Conservation (phyloP, 768 basidiomycete species). For the Clitopilus passeckerianus region DNA sequence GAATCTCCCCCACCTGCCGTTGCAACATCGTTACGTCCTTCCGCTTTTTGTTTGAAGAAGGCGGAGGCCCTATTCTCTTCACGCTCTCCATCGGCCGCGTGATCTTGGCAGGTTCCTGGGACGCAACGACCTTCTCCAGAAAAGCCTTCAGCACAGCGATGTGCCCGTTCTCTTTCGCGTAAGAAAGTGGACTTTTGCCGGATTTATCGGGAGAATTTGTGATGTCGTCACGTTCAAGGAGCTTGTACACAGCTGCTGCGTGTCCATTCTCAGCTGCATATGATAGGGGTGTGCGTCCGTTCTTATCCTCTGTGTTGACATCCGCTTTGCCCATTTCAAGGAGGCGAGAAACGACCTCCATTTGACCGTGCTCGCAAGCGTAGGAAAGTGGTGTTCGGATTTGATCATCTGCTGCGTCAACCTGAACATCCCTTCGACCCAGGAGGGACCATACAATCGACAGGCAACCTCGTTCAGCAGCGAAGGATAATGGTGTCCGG, state of each 20-base stretch:
- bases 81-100: not conserved
- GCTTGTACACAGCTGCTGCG: not conserved
- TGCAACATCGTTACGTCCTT: not conserved
- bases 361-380: not conserved
- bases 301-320: not conserved
- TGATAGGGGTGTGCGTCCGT: not conserved
- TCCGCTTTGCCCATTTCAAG: not conserved
- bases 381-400: not conserved
- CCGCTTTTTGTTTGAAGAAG: not conserved
- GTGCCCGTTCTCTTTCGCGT: not conserved
- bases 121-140: not conserved
- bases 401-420: not conserved
- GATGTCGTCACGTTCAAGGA: not conserved
- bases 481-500: not conserved
- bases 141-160: not conserved
- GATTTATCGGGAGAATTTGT: not conserved
- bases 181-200: not conserved
- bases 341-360: not conserved
- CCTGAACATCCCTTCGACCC: not conserved
- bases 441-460: not conserved
- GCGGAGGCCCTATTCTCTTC: not conserved
- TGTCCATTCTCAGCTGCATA: not conserved
- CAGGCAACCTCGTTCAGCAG: not conserved
- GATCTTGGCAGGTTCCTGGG: not conserved
- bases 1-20: not conserved